phyloP scores from a whole-genome alignment of 73 alveolate species.

The Paramecium sonneborni region DNA sequence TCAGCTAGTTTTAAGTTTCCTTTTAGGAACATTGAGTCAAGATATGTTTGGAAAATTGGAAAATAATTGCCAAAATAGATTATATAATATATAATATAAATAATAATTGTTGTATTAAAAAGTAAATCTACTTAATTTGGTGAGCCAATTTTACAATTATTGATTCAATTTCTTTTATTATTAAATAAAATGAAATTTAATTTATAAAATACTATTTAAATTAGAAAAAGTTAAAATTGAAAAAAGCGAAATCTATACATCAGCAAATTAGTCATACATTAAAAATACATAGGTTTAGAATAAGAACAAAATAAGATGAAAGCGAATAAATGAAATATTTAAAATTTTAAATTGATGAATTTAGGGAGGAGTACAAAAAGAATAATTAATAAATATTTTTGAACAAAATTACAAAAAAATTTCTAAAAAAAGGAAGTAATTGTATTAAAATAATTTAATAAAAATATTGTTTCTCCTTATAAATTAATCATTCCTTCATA shows the following conservation, averaged over 20 bases:
- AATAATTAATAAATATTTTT: too few relatives aligned
- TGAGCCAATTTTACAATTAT: background rate
- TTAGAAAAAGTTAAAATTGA: background rate
- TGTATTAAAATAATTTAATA: too few relatives aligned
- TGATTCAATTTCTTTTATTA: background rate
- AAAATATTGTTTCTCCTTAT: too few relatives aligned
- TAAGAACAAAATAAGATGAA: conserved; percentile 40
- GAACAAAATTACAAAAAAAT: too few relatives aligned
- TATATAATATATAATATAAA: background rate
- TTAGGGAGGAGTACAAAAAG: too few relatives aligned
- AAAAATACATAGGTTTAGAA: background rate
- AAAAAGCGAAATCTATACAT: background rate
- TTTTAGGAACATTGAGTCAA: background rate
- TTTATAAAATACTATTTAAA: conserved; percentile 9
- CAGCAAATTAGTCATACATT: conserved; percentile 16
- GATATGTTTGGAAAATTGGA: background rate
- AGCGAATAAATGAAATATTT: too few relatives aligned
- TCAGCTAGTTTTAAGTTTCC: background rate
- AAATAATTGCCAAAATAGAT: background rate
- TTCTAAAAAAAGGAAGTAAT: too few relatives aligned
- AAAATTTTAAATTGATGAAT: too few relatives aligned
- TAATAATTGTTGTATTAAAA: background rate
- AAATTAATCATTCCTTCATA: too few relatives aligned
- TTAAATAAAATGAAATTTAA: background rate
- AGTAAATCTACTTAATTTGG: conserved; percentile 1